Conservation (phyloP, 768 basidiomycete species). For the Leccinellum rugosiceps region DNA sequence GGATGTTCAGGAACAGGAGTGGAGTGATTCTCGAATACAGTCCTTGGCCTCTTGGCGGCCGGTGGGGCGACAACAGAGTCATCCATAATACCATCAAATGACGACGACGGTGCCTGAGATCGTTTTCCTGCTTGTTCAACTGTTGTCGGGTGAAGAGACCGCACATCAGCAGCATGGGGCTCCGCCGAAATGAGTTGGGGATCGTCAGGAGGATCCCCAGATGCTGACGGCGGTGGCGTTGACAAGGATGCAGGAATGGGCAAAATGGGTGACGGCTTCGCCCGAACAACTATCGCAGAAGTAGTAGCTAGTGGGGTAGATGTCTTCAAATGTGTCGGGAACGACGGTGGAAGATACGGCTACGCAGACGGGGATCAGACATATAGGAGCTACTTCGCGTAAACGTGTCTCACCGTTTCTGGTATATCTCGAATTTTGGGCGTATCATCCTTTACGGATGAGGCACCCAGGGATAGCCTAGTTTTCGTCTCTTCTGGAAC, state of each 20-base stretch:
- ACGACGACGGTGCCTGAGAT: conserved; percentile 24
- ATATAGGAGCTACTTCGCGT: background rate
- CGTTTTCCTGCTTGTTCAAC: conserved; percentile 27
- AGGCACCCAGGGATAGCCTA: conserved; percentile 2
- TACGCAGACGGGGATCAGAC: conserved; percentile 20
- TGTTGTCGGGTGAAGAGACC: conserved; percentile 15
- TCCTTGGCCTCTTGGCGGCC: conserved; percentile 21
- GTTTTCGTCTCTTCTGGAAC: background rate
- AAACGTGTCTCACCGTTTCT: conserved; percentile 34
- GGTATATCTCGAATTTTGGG: conserved; percentile 35
- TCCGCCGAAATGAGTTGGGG: conserved; percentile 6
- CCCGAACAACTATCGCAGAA: conserved; percentile 22
- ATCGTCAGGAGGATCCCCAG: conserved; percentile 18
- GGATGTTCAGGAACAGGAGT: background rate
- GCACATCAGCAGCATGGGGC: conserved; percentile 8
- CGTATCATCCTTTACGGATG: conserved; percentile 2
- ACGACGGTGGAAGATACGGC: conserved; percentile 56
- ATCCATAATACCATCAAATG: conserved; percentile 23
- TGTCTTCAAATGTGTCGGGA: conserved; percentile 48
- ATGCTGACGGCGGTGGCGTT: conserved; percentile 23
- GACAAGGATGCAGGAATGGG: conserved; percentile 25
- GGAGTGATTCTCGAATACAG: conserved; percentile 1
- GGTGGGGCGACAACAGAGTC: conserved; percentile 21
- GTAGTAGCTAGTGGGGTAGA: conserved; percentile 46
- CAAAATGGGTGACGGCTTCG: conserved; percentile 45